Evolutionary conservation across 2,329 filamentous ascomycete genomes (phyloP).

Genomic region (Colletotrichum sp.): DNA sequence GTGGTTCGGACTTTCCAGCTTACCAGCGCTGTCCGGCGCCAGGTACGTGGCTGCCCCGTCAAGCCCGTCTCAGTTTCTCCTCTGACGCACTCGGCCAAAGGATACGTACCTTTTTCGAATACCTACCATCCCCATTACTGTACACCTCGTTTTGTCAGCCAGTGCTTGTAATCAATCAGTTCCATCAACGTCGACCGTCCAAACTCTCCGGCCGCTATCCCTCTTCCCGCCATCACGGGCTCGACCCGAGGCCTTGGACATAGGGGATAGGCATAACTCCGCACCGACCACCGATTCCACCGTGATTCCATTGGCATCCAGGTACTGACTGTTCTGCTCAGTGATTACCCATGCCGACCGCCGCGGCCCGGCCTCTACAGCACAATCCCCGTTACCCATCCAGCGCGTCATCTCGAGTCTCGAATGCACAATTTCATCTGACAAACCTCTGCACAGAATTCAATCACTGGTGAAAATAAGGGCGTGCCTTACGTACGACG

Average conservation of each 20-base stretch:
- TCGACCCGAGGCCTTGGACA: background rate
- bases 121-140: background rate
- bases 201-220: background rate
- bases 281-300: background rate
- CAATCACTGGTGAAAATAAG: background rate
- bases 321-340: background rate
- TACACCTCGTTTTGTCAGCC: conserved; percentile 15
- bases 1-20: conserved; percentile 20
- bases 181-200: conserved; percentile 3
- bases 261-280: conserved; percentile 18
- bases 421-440: background rate
- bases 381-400: background rate
- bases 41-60: background rate
- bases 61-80: background rate
- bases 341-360: background rate
- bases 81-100: conserved; percentile 17
- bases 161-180: conserved; percentile 1
- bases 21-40: background rate
- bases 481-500: background rate
- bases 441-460: background rate
- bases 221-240: background rate
- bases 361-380: background rate
- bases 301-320: background rate
- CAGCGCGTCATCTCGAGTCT: background rate
- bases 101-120: conserved; percentile 3